Conservation (phyloP, 202 grass and related monocot species). For the Thinopyrum obtusiflorum region DNA sequence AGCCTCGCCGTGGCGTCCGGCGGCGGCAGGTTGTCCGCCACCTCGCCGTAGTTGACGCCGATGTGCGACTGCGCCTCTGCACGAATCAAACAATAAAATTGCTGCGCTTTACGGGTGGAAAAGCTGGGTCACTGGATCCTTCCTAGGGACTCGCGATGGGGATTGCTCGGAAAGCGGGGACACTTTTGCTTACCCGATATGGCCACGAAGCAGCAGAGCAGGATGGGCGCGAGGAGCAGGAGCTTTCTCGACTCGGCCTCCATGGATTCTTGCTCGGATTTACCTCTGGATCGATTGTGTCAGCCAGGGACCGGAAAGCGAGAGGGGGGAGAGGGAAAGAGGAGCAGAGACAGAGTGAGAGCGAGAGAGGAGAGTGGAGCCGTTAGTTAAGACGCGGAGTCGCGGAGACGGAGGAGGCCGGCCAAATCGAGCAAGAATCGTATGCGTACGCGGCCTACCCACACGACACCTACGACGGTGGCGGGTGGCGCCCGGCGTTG, state of each 20-base stretch:
- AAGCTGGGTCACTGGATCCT: not conserved
- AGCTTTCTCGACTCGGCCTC: constrained; percentile 25
- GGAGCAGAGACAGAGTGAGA: not conserved
- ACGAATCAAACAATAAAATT: not conserved
- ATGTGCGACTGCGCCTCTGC: constrained; percentile 70
- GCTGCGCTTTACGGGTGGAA: constrained; percentile 12
- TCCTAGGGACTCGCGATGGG: constrained; percentile 1
- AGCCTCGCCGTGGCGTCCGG: constrained; percentile 58
- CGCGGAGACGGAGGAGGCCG: not conserved
- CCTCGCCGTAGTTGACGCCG: constrained; percentile 95
- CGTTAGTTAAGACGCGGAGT: not conserved
- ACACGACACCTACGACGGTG: not conserved
- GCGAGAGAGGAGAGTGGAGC: not conserved
- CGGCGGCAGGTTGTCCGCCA: constrained; percentile 90
- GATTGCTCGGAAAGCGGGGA: not conserved
- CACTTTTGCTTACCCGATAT: constrained; percentile 40
- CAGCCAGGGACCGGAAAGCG: not conserved
- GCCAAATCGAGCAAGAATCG: constrained; percentile 17
- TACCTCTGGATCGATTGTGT: not conserved
- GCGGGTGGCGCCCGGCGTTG: not conserved
- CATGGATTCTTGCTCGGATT: constrained; percentile 24
- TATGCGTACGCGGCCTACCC: not conserved
- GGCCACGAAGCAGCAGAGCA: constrained; percentile 40
- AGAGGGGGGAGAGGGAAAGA: not conserved
- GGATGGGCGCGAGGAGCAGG: constrained; percentile 5